These are phyloP conservation scores for Aspergillus proliferans DNA, from an alignment of 2,329 filamentous ascomycete species.

Conservation along the genomic window DNA sequence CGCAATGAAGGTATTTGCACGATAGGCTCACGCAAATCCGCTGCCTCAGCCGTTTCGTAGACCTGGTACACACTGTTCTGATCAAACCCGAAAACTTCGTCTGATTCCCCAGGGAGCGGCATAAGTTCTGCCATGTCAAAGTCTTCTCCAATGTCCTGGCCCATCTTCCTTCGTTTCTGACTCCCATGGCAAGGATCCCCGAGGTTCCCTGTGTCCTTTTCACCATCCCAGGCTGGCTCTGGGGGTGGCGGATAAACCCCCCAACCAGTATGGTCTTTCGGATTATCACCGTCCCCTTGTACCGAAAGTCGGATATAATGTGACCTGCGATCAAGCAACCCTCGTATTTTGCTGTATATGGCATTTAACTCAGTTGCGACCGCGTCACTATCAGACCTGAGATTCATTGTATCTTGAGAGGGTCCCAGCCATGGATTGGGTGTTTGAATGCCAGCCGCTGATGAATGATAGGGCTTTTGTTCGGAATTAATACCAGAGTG, in stretches of 20 bases:
- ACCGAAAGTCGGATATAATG: constrained; percentile 83
- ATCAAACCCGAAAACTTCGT: constrained; percentile 73
- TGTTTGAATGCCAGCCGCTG: constrained; percentile 52
- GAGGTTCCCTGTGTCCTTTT: constrained; percentile 38
- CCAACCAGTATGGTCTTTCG: constrained; percentile 78
- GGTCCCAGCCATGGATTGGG: constrained; percentile 54
- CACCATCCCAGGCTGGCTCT: constrained; percentile 78
- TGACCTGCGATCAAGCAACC: constrained; percentile 77
- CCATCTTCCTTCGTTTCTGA: constrained; percentile 69
- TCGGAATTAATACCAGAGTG: constrained; percentile 52
- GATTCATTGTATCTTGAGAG: constrained; percentile 57
- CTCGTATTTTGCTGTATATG: constrained; percentile 87
- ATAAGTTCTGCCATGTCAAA: constrained; percentile 75
- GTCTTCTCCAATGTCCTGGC: constrained; percentile 84
- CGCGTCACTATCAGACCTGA: constrained; percentile 66
- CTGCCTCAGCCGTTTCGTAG: constrained; percentile 63
- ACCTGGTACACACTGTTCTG: constrained; percentile 86
- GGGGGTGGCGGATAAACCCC: constrained; percentile 85
- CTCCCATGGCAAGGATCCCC: constrained; percentile 39
- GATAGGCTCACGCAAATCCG: constrained; percentile 60
- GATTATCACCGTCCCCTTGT: constrained; percentile 77
- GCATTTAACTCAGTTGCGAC: constrained; percentile 76
- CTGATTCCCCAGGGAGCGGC: constrained; percentile 64
- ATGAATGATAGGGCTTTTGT: constrained; percentile 47
- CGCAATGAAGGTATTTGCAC: constrained; percentile 83